Conservation (phyloP, 768 basidiomycete genomes). For the Coprinellus aureogranulatus region DNA sequence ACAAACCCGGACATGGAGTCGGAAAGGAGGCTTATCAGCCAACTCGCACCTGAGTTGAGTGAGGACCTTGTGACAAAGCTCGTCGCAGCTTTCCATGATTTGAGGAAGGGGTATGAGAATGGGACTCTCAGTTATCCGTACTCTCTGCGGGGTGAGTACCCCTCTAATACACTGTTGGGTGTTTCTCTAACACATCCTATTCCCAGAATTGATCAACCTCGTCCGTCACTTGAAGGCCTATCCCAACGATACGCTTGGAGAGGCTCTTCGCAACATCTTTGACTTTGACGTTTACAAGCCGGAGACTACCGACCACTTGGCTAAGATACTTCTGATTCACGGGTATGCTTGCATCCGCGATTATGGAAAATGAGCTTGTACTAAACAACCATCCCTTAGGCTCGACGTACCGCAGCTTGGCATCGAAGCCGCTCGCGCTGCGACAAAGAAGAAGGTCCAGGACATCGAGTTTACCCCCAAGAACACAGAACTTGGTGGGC, state of each 20-base stretch:
- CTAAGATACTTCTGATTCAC: slow-evolving; percentile 56
- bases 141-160: slow-evolving; percentile 54
- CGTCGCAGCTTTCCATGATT: slow-evolving; percentile 63
- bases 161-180: not conserved
- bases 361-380: not conserved
- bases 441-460: slow-evolving; percentile 48
- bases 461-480: slow-evolving; percentile 60
- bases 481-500: slow-evolving; percentile 46
- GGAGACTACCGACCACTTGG: slow-evolving; percentile 61
- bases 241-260: slow-evolving; percentile 55
- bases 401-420: slow-evolving; percentile 54
- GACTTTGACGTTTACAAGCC: slow-evolving; percentile 69
- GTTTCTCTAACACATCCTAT: not conserved
- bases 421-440: slow-evolving; percentile 55
- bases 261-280: slow-evolving; percentile 61
- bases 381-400: slow-evolving; percentile 25
- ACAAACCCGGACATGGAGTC: slow-evolving; percentile 66
- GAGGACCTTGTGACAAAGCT: slow-evolving; percentile 53
- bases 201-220: slow-evolving; percentile 61
- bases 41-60: slow-evolving; percentile 60
- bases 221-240: slow-evolving; percentile 63
- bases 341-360: slow-evolving; percentile 38
- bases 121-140: slow-evolving; percentile 66
- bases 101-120: slow-evolving; percentile 55
- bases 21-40: slow-evolving; percentile 56